Conservation (phyloP, 1,284 basidiomycete species). For the Leccinum fallax region DNA sequence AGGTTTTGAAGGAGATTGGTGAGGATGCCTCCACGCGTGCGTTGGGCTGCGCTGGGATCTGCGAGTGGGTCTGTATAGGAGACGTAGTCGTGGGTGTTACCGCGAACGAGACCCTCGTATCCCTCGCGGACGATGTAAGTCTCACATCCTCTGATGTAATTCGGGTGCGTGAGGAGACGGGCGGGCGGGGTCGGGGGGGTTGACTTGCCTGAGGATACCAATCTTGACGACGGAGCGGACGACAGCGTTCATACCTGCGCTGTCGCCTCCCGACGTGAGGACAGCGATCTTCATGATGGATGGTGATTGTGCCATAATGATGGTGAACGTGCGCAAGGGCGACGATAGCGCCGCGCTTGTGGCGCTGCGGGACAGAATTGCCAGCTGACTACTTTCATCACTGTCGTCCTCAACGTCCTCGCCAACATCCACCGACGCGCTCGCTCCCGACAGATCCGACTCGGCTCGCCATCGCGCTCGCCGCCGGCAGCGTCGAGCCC, state of each 20-base stretch:
- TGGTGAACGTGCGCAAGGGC: neutral
- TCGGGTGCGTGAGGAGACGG: conserved; percentile 1
- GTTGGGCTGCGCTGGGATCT: conserved; percentile 21
- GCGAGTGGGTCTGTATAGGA: conserved; percentile 18
- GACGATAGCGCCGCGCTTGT: conserved; percentile 8
- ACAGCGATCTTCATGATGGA: conserved; percentile 71
- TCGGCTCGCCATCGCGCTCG: neutral
- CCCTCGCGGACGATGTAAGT: conserved; percentile 95
- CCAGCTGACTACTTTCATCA: neutral
- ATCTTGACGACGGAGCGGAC: conserved; percentile 90
- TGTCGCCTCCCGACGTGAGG: conserved; percentile 96
- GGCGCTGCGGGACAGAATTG: neutral
- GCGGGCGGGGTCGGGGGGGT: neutral
- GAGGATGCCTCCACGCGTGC: conserved; percentile 22
- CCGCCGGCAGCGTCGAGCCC: neutral
- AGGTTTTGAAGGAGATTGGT: conserved; percentile 64
- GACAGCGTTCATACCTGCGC: conserved; percentile 96
- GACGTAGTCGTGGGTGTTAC: conserved; percentile 52
- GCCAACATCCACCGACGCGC: neutral
- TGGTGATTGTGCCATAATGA: conserved; percentile 1
- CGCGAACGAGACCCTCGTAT: conserved; percentile 91
- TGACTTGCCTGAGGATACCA: conserved; percentile 80
- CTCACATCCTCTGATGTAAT: conserved; percentile 76
- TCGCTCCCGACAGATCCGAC: neutral
- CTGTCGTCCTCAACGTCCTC: neutral